These are phyloP conservation scores for Nannochloropsis oceanica DNA, from an alignment of 108 stramenopile genomes.

Conservation along the genomic window DNA sequence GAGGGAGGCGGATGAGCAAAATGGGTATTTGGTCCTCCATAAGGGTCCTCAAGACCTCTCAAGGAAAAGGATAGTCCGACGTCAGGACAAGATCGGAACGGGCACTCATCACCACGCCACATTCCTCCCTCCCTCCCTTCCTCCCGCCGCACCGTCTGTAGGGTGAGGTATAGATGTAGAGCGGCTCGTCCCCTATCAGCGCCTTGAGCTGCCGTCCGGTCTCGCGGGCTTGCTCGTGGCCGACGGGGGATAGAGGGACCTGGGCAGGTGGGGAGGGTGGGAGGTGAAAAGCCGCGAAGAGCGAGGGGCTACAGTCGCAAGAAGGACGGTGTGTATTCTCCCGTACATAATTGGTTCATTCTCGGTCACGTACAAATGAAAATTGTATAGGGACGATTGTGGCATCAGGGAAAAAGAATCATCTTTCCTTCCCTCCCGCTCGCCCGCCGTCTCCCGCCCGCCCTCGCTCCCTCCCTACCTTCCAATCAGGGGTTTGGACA, in stretches of 20 bases:
- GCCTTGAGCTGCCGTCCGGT: conserved; percentile 33
- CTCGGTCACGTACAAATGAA: no score
- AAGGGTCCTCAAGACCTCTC: no score
- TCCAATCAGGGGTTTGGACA: conserved; percentile 37
- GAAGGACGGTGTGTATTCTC: background rate
- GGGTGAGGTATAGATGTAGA: conserved; percentile 37
- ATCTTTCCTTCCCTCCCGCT: background rate
- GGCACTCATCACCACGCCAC: no score
- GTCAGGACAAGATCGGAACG: no score
- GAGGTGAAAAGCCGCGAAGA: background rate
- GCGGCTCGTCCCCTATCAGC: conserved; percentile 25
- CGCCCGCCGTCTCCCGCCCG: background rate
- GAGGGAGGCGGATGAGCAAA: background rate
- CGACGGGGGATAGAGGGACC: background rate
- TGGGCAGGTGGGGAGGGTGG: background rate
- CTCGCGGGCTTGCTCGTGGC: conserved; percentile 11
- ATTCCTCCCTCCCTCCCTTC: background rate
- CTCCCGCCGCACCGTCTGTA: conserved; percentile 31
- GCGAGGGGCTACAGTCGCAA: background rate
- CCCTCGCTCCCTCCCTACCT: conserved; percentile 11
- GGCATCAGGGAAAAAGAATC: background rate
- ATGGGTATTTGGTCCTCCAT: no score
- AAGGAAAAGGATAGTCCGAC: no score
- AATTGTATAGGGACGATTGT: no score
- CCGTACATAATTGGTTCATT: background rate